phyloP scores from a whole-genome alignment of 164 flowering plant species.

The Nymphaea thermarum region DNA sequence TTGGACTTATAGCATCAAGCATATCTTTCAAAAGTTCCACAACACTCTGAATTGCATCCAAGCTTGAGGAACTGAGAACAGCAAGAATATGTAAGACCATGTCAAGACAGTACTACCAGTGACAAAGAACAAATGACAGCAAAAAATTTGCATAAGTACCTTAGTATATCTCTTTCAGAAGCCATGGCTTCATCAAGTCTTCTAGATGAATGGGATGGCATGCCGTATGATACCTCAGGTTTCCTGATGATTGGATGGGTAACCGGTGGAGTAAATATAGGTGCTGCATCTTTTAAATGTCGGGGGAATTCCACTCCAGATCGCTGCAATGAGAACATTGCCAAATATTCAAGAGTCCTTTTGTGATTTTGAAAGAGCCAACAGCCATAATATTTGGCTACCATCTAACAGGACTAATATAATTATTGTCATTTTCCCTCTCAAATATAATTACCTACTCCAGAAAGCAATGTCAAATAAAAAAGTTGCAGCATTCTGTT shows the following conservation, averaged over 20 bases:
- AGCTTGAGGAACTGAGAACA: conserved; percentile 36
- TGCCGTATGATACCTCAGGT: conserved; percentile 59
- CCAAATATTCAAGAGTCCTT: conserved; percentile 1
- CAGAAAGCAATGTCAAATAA: too few species aligned
- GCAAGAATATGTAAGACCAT: background rate
- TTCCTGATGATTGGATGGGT: conserved; percentile 35
- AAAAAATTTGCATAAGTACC: conserved; percentile 20
- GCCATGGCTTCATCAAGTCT: conserved; percentile 98
- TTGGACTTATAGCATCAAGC: conserved; percentile 81
- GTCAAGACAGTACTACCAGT: background rate
- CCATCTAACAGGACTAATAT: too few species aligned
- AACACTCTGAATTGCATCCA: conserved; percentile 63
- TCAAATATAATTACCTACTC: too few species aligned
- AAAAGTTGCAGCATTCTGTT: too few species aligned
- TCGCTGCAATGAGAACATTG: conserved; percentile 36
- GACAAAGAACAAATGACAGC: background rate
- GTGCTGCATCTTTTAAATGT: conserved; percentile 52
- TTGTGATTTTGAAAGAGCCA: background rate
- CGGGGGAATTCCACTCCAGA: conserved; percentile 73
- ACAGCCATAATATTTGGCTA: background rate
- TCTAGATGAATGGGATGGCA: conserved; percentile 64
- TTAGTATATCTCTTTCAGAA: conserved; percentile 55
- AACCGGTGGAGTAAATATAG: conserved; percentile 74
- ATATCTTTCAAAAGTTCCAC: conserved; percentile 73
- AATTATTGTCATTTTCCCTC: too few species aligned